These are phyloP conservation scores for Comarum palustre DNA, from an alignment of 306 rosid genomes.

Conservation along the genomic window DNA sequence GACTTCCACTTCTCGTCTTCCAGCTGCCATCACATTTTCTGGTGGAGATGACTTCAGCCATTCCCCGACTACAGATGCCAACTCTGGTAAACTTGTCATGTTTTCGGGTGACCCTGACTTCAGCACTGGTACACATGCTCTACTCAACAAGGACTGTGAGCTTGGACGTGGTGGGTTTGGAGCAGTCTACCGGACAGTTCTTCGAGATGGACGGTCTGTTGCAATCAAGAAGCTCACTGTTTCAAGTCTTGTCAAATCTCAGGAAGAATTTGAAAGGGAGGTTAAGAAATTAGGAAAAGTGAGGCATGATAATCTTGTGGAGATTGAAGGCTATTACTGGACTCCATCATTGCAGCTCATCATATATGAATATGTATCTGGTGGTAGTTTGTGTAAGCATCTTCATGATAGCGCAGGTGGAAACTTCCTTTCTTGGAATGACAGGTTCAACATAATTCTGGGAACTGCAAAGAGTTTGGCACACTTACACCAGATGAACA, in stretches of 20 bases:
- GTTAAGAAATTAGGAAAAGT: slow-evolving; percentile 90
- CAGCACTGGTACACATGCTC: slow-evolving; percentile 92
- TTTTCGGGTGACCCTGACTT: slow-evolving; percentile 96
- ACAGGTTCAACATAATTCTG: slow-evolving; percentile 80
- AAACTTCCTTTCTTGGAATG: slow-evolving; percentile 85
- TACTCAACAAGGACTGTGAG: slow-evolving; percentile 96
- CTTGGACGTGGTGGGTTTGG: slow-evolving; percentile 99
- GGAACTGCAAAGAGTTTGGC: slow-evolving; percentile 93
- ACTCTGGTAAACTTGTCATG: slow-evolving; percentile 98
- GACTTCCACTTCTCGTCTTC: slow-evolving; percentile 47
- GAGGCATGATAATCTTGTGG: slow-evolving; percentile 80
- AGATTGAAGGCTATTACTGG: slow-evolving; percentile 98
- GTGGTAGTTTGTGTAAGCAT: slow-evolving; percentile 87
- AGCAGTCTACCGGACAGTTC: slow-evolving; percentile 82
- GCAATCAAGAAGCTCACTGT: slow-evolving; percentile 99
- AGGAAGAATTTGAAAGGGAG: slow-evolving; percentile 90
- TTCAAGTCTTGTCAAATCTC: slow-evolving; percentile 95
- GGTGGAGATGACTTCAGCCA: slow-evolving; percentile 84
- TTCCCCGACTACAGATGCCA: slow-evolving; percentile 88
- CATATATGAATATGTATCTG: slow-evolving; percentile 72
- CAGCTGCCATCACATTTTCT: slow-evolving; percentile 66
- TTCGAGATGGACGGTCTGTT: slow-evolving; percentile 82
- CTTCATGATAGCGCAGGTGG: slow-evolving; percentile 86
- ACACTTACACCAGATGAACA: slow-evolving; percentile 73
- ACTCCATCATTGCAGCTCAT: slow-evolving; percentile 95